phyloP scores from a whole-genome alignment of 495 filamentous ascomycete genomes.

The Penicillium steckii region DNA sequence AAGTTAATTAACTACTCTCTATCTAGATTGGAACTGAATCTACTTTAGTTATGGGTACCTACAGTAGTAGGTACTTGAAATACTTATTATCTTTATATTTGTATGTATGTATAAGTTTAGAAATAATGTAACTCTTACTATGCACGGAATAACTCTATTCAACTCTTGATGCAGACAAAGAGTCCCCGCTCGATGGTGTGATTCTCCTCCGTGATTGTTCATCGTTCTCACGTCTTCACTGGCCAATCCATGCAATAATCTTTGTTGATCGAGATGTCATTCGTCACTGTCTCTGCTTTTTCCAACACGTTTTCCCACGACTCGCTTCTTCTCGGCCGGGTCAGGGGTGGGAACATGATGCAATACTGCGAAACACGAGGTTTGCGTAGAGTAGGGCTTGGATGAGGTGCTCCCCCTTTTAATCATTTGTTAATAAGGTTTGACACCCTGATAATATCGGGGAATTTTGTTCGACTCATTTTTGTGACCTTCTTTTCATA shows the following conservation, averaged over 20 bases:
- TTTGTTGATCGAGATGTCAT: neutral
- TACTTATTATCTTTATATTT: too few species aligned
- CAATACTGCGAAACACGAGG: neutral
- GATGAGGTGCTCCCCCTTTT: neutral
- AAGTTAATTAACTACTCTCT: too few species aligned
- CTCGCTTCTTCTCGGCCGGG: slow-evolving; percentile 2
- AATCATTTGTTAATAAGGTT: neutral
- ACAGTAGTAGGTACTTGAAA: too few species aligned
- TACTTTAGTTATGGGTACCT: too few species aligned
- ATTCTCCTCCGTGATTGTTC: neutral
- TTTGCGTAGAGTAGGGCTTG: neutral
- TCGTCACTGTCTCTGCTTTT: neutral
- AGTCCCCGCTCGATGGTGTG: slow-evolving; percentile 1
- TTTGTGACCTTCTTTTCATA: neutral
- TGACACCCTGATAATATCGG: neutral
- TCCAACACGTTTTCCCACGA: neutral
- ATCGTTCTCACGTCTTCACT: neutral
- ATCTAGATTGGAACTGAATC: too few species aligned
- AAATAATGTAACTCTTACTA: too few species aligned
- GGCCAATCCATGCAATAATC: neutral
- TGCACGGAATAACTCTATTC: too few species aligned
- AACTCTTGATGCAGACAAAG: too few species aligned
- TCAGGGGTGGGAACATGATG: neutral
- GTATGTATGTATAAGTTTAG: too few species aligned
- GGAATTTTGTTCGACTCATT: neutral